Evolutionary conservation across 2,329 filamentous ascomycete genomes (phyloP).

Genomic region (Exutisphaerella laricina): DNA sequence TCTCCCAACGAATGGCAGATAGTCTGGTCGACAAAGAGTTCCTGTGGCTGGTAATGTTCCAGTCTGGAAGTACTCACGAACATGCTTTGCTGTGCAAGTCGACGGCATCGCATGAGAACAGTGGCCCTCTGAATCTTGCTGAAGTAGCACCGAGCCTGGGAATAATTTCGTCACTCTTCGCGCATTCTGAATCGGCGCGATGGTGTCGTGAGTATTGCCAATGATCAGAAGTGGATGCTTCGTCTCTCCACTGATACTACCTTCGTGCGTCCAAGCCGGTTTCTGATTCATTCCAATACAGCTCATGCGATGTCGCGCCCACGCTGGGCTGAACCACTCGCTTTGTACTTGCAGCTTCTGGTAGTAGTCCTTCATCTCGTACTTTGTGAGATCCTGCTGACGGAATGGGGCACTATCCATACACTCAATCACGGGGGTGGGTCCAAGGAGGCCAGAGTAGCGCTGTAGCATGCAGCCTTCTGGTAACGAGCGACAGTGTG

Average conservation of each 20-base stretch:
- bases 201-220: constrained; percentile 32
- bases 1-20: constrained; percentile 9
- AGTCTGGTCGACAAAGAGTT: constrained; percentile 9
- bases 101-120: constrained; percentile 15
- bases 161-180: constrained; percentile 32
- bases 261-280: constrained; percentile 6
- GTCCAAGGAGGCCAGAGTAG: constrained; percentile 9
- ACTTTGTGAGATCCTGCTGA: constrained; percentile 1
- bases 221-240: constrained; percentile 30
- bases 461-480: constrained; percentile 8
- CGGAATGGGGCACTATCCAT: constrained; percentile 8
- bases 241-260: constrained; percentile 20
- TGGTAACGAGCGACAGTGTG: constrained; percentile 1
- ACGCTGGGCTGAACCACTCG: constrained; percentile 10
- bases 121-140: constrained; percentile 31
- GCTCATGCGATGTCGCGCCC: constrained; percentile 10
- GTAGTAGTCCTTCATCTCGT: constrained; percentile 9
- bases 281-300: constrained; percentile 7
- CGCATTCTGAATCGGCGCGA: constrained; percentile 29
- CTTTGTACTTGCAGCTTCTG: constrained; percentile 6
- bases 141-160: constrained; percentile 25
- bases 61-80: constrained; percentile 31
- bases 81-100: constrained; percentile 23
- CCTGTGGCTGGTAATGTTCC: constrained; percentile 24
- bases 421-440: constrained; percentile 11